Base-by-base conservation (phyloP, 2,329 filamentous ascomycete genomes). In the Didymella exigua region DNA sequence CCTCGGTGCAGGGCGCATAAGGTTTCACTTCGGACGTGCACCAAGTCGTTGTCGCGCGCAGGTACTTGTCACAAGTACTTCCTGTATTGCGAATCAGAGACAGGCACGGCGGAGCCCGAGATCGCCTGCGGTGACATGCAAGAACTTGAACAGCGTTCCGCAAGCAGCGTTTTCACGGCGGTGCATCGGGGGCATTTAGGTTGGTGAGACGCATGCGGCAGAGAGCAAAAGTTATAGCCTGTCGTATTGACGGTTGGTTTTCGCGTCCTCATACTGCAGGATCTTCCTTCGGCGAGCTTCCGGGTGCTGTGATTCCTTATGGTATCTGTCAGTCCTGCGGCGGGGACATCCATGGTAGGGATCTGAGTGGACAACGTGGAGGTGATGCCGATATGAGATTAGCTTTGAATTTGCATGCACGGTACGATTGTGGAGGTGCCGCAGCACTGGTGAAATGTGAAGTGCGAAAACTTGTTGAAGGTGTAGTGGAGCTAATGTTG, bases 201-300 rank as follows among this genome's bases (percentile, higher is more conserved):
- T 21, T 54, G 52, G 36, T 55, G 46, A 55, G 46, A 55, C 46
- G 52, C 46, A 55, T 55, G 46, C 52, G 46, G 52, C 52, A 50
- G 52, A 49, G 10, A 11, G 42, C 24, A 36, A 36, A 47, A 33
- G 29, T 34, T 5, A 16, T 30, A 30, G 26, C 26, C 24, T 42
- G 26, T 29, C 19, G 34, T 37, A 36, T 45, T 36, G 27, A 40
- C 37, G 31, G 23, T 40, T n/a, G 18, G 27, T 33, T 36, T 41
- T 34, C 45, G 34, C 34, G 29, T 29, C 6, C n/a, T 48, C 26
- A 23, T 54, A 33, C 40, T 54, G 46, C 51, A 33, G 51, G 45
- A 34, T 18, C 38, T 54, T 4, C 31, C 51, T 48, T 49, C 51
- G 51, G 51, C 38, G 44, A 49, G 38, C 38, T 37, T 49, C 51